Conservation (phyloP, 768 basidiomycete species). For the Collybiopsis luxurians region DNA sequence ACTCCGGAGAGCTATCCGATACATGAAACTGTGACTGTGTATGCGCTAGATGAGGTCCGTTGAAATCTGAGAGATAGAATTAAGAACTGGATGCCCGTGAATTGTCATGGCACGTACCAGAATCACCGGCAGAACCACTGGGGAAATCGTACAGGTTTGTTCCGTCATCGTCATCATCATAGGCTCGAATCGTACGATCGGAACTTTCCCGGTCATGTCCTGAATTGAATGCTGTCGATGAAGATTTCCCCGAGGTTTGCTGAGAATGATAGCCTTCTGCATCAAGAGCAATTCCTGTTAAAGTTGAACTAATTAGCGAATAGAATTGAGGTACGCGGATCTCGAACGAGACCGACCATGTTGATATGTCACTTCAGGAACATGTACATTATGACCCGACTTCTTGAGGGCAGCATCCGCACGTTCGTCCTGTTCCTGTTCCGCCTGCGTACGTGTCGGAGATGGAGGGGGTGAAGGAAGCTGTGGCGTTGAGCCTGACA, state of each 20-base stretch:
- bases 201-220: constrained; percentile 33
- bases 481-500: constrained; percentile 16
- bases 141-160: neutral
- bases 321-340: constrained; percentile 5
- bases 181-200: constrained; percentile 36
- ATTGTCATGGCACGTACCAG: neutral
- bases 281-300: constrained; percentile 74
- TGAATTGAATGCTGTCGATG: neutral
- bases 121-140: neutral
- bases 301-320: neutral
- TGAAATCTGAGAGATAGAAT: neutral
- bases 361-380: constrained; percentile 62
- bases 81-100: neutral
- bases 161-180: constrained; percentile 9
- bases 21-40: neutral
- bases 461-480: constrained; percentile 30
- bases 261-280: constrained; percentile 74
- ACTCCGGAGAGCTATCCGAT: neutral
- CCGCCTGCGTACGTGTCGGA: constrained; percentile 21
- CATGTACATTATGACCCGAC: constrained; percentile 37
- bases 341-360: constrained; percentile 36
- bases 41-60: neutral
- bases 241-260: neutral
- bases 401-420: constrained; percentile 52
- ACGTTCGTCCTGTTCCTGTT: constrained; percentile 34